Evolutionary conservation across 345 rosid species (phyloP).

Genomic region (Lepidium didymum): DNA sequence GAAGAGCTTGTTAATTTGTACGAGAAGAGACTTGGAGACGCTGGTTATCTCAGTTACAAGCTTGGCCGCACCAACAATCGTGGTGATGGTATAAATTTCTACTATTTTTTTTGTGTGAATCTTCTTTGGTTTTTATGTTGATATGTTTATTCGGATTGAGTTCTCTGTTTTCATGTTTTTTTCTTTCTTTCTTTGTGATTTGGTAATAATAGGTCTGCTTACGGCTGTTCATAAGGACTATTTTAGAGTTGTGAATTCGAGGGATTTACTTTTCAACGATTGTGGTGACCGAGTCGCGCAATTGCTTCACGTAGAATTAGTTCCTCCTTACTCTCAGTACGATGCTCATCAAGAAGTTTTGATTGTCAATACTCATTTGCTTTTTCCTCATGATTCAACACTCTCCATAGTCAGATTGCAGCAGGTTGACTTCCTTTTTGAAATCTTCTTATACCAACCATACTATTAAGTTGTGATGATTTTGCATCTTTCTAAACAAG

Average conservation of each 20-base stretch:
- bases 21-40: conserved; percentile 76
- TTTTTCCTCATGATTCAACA: conserved; percentile 87
- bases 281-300: conserved; percentile 79
- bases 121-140: neutral
- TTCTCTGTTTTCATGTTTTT: neutral
- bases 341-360: conserved; percentile 50
- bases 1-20: conserved; percentile 78
- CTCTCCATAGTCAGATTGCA: conserved; percentile 63
- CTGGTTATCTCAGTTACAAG: conserved; percentile 74
- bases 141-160: neutral
- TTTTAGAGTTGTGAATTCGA: conserved; percentile 62
- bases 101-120: neutral
- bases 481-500: neutral
- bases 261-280: conserved; percentile 67
- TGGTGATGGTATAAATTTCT: conserved; percentile 60
- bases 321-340: conserved; percentile 35
- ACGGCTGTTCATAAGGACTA: conserved; percentile 75
- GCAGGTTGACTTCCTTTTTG: conserved; percentile 36
- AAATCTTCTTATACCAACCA: neutral
- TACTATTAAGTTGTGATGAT: neutral
- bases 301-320: conserved; percentile 55
- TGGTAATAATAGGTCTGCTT: conserved; percentile 45
- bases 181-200: neutral
- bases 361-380: conserved; percentile 86
- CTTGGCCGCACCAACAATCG: conserved; percentile 92